Conservation (phyloP, 2,329 filamentous ascomycete genomes). For the Chrysosporium keratinophilum region DNA sequence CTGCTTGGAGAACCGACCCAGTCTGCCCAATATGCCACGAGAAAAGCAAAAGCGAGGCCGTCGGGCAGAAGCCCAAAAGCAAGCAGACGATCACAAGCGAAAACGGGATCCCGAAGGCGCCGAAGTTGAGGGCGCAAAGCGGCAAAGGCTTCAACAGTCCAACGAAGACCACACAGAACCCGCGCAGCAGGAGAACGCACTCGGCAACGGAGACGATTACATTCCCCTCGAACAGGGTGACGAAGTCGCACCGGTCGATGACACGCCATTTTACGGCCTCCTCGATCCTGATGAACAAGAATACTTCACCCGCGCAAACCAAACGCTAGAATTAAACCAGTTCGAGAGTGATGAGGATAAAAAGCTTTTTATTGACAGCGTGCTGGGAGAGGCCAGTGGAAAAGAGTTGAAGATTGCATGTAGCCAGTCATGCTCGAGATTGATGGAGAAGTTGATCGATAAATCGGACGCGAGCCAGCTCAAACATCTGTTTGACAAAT, state of each 20-base stretch:
- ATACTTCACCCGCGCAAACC: conserved; percentile 84
- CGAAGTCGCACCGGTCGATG: conserved; percentile 26
- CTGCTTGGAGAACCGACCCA: not conserved
- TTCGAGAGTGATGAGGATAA: conserved; percentile 69
- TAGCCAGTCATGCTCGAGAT: conserved; percentile 85
- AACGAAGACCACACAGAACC: conserved; percentile 16
- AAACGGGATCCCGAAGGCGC: conserved; percentile 31
- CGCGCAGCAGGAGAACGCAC: conserved; percentile 18
- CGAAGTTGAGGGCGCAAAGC: conserved; percentile 30
- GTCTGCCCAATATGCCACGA: conserved; percentile 31
- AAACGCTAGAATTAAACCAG: conserved; percentile 79
- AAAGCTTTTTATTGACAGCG: conserved; percentile 62
- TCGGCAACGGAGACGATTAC: conserved; percentile 26
- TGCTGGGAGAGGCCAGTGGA: conserved; percentile 74
- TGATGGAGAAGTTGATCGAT: conserved; percentile 85
- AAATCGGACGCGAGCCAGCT: conserved; percentile 69
- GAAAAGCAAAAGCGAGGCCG: conserved; percentile 40
- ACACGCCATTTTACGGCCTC: conserved; percentile 81
- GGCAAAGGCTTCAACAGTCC: conserved; percentile 25
- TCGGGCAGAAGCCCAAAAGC: conserved; percentile 32
- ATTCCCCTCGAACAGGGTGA: conserved; percentile 26
- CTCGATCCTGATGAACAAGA: conserved; percentile 88
- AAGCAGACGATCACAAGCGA: conserved; percentile 20
- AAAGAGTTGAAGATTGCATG: conserved; percentile 95
- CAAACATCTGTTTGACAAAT: conserved; percentile 75